Evolutionary conservation across 192 early-diverging fungal species (phyloP).

Genomic region (Coemansia sp.): DNA sequence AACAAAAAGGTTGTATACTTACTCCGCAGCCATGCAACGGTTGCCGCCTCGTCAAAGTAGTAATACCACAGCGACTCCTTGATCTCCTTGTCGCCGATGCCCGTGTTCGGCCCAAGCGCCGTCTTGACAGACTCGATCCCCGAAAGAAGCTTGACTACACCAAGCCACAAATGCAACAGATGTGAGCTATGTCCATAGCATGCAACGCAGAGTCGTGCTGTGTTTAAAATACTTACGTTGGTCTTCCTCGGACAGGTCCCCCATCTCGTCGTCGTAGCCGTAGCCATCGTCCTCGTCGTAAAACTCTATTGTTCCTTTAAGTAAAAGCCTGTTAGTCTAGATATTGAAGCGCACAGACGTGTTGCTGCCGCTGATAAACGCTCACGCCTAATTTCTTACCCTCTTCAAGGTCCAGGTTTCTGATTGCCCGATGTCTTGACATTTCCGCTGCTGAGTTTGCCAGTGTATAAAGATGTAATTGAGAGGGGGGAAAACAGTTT

Average conservation of each 20-base stretch:
- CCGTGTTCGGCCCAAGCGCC: constrained; percentile 61
- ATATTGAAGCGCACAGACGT: not conserved
- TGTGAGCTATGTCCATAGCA: not conserved
- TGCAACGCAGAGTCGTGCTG: not conserved
- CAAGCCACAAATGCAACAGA: not conserved
- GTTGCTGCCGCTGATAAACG: no score
- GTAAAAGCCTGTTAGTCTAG: not conserved
- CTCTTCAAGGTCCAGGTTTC: constrained; percentile 50
- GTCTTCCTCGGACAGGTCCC: constrained; percentile 54
- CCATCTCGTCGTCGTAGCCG: constrained; percentile 38
- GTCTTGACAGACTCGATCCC: constrained; percentile 62
- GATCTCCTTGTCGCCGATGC: constrained; percentile 66
- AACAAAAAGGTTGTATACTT: constrained; percentile 21
- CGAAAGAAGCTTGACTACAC: constrained; percentile 55
- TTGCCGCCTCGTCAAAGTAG: constrained; percentile 70
- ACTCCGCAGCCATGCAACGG: constrained; percentile 72
- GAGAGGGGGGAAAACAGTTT: constrained; percentile 2
- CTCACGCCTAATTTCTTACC: constrained; percentile 17
- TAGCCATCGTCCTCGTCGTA: constrained; percentile 42
- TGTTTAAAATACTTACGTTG: constrained; percentile 14
- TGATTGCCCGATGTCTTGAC: constrained; percentile 53
- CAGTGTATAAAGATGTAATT: not conserved
- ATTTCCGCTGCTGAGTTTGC: constrained; percentile 17
- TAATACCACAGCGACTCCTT: constrained; percentile 72
- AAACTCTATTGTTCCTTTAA: constrained; percentile 26